A percentile compares a stretch with the other conserved stretches of the same genome.
These are phyloP conservation scores for Moniliophthora roreri DNA, from an alignment of 1,284 basidiomycete genomes.

Conservation along the genomic window DNA sequence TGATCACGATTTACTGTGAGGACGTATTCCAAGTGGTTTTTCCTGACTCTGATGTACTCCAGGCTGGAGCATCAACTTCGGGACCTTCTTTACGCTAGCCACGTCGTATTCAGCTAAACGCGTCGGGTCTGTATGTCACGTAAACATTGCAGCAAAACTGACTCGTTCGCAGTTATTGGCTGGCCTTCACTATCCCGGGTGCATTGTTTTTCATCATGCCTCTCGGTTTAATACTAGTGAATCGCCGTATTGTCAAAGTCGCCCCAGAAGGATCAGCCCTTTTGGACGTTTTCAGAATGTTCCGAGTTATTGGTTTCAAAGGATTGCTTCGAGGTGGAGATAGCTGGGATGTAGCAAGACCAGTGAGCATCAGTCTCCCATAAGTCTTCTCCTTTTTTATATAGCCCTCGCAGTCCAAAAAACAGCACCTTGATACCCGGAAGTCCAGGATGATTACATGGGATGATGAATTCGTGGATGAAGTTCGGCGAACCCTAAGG, in stretches of 20 bases:
- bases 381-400: background rate
- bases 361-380: constrained; percentile 11
- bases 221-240: constrained; percentile 37
- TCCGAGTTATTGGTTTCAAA: constrained; percentile 15
- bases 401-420: background rate
- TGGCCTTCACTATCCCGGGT: constrained; percentile 19
- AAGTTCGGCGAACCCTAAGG: constrained; percentile 44
- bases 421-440: background rate
- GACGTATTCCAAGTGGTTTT: background rate
- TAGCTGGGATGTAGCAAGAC: constrained; percentile 25
- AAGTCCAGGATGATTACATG: constrained; percentile 18
- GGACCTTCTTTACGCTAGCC: constrained; percentile 31
- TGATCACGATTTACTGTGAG: background rate
- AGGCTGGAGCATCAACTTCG: constrained; percentile 38
- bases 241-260: constrained; percentile 37
- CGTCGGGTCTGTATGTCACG: constrained; percentile 30
- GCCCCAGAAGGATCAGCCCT: constrained; percentile 50
- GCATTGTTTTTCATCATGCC: constrained; percentile 32
- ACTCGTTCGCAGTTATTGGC: background rate
- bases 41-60: constrained; percentile 21
- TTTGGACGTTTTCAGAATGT: constrained; percentile 23
- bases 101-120: constrained; percentile 26
- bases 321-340: constrained; percentile 23
- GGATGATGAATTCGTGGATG: constrained; percentile 45
- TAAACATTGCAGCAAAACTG: constrained; percentile 16